Conservation (phyloP, 2,329 filamentous ascomycete genomes). For the Cladorrhinum sp. region DNA sequence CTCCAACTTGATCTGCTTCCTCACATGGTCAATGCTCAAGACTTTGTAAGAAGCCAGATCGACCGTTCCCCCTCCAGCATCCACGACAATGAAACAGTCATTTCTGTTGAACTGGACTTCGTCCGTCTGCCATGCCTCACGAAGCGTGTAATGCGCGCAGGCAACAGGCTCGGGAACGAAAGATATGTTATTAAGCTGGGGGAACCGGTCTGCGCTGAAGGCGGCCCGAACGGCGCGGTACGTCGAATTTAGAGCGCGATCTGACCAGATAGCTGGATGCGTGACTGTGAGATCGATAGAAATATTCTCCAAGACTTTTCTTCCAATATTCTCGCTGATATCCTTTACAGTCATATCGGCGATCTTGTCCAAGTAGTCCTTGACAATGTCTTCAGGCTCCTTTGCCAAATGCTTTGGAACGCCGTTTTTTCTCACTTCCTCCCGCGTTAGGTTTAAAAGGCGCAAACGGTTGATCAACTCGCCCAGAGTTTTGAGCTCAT, state of each 20-base stretch:
- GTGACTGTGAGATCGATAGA: slow-evolving; percentile 21
- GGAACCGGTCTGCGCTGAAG: slow-evolving; percentile 18
- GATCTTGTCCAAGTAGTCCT: slow-evolving; percentile 20
- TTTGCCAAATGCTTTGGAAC: slow-evolving; percentile 22
- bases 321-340: slow-evolving; percentile 16
- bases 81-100: slow-evolving; percentile 30
- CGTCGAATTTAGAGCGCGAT: slow-evolving; percentile 22
- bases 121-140: slow-evolving; percentile 25
- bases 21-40: slow-evolving; percentile 19
- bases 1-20: slow-evolving; percentile 26
- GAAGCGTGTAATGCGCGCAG: slow-evolving; percentile 25
- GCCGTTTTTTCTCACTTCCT: slow-evolving; percentile 20
- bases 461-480: slow-evolving; percentile 17
- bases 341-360: slow-evolving; percentile 20
- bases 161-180: slow-evolving; percentile 23
- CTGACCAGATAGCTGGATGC: slow-evolving; percentile 25
- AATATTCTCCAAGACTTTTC: slow-evolving; percentile 15
- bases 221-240: slow-evolving; percentile 20
- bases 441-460: slow-evolving; percentile 15
- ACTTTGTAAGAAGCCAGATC: slow-evolving; percentile 28
- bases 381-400: slow-evolving; percentile 23
- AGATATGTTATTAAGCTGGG: slow-evolving; percentile 19
- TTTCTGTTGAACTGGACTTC: slow-evolving; percentile 22
- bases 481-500: slow-evolving; percentile 15
- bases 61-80: slow-evolving; percentile 30